These are phyloP conservation scores for Eleusine coracana DNA, from an alignment of 176 grass and related monocot species.

Conservation along the genomic window DNA sequence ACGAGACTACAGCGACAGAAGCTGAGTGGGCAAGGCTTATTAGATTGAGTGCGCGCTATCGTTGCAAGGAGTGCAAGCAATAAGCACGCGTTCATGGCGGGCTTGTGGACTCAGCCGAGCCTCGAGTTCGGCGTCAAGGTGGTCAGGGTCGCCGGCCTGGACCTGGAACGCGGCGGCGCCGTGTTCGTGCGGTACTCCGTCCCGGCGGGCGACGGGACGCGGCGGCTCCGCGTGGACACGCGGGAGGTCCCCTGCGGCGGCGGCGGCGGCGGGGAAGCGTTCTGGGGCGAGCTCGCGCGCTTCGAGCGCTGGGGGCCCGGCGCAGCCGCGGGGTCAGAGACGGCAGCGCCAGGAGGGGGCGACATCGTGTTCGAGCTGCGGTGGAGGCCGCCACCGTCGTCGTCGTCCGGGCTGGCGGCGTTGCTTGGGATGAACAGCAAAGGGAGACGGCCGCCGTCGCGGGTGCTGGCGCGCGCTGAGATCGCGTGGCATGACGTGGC, in stretches of 20 bases:
- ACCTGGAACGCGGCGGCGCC: slow-evolving; percentile 17
- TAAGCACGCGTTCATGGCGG: background rate
- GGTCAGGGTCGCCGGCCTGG: slow-evolving; percentile 32
- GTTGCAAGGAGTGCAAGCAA: background rate
- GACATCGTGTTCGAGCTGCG: slow-evolving; percentile 53
- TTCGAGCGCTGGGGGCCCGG: slow-evolving; percentile 36
- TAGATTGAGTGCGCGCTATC: background rate
- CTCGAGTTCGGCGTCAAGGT: slow-evolving; percentile 56
- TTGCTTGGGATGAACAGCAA: slow-evolving; percentile 1
- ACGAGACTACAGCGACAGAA: no score
- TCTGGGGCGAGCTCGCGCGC: slow-evolving; percentile 31
- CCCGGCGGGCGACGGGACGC: slow-evolving; percentile 40
- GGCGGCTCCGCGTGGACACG: slow-evolving; percentile 63
- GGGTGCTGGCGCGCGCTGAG: slow-evolving; percentile 50
- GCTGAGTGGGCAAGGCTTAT: background rate
- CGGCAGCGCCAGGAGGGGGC: background rate
- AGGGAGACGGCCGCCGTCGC: slow-evolving; percentile 31
- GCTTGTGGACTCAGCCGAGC: slow-evolving; percentile 10
- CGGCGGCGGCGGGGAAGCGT: slow-evolving; percentile 1
- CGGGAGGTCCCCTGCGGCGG: slow-evolving; percentile 38
- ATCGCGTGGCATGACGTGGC: slow-evolving; percentile 45
- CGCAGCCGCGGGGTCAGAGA: background rate
- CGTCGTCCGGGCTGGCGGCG: slow-evolving; percentile 17
- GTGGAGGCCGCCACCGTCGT: slow-evolving; percentile 37
- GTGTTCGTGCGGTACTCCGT: slow-evolving; percentile 64